Evolutionary conservation across 2,329 filamentous ascomycete species (phyloP), one percentile per base, ranked within the genome.

Genomic region (Ascosphaera acerosa): DNA sequence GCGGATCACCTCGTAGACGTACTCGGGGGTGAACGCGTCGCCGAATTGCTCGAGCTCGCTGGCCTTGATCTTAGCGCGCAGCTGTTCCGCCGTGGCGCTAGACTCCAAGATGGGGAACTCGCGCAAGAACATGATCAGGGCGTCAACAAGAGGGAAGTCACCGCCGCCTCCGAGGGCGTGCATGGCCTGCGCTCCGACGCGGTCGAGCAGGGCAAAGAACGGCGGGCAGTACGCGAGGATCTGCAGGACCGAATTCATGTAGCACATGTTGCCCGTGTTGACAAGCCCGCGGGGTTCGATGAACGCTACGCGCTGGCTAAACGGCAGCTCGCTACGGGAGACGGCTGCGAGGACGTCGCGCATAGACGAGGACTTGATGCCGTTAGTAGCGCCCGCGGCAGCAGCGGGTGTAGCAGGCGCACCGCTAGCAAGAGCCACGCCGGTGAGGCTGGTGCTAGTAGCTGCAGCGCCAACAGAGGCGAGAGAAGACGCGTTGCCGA

Each of bases 161-260:
- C 77, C 89, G 43, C 91, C 75, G 50, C 77, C 89, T 53, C 92
- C 91, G 61, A 97, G 90, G 47, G 75, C 90, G 53, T 92, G 71
- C 18, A 70, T 70, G 33, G 78, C 78, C 43, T 74, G 73, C 50
- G 77, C 77, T 49, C 77, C 70, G 36, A 91, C 66, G 49, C 82
- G 73, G 46, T 90, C 76, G 38, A 97, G 55, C 46, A 97, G 92
- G 45, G 82, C 70, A 52, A 90, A 92, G 48, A 97, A 97, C 4
- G 87, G 87, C 42, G 72, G 64, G 52, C 82, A 94, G 49, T 82
- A 94, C 41, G 92, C 66, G 44, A 97, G 66, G 47, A 89, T 76
- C 73, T 97, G 87, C 40, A 97, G 64, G 50, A 94, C 84, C 38
- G 87, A 92, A 59, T 94, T 97, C 87, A 97, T 94, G 55, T 97